Evolutionary conservation across 441 rosid species (phyloP).

Genomic region (Brassica hybrid): DNA sequence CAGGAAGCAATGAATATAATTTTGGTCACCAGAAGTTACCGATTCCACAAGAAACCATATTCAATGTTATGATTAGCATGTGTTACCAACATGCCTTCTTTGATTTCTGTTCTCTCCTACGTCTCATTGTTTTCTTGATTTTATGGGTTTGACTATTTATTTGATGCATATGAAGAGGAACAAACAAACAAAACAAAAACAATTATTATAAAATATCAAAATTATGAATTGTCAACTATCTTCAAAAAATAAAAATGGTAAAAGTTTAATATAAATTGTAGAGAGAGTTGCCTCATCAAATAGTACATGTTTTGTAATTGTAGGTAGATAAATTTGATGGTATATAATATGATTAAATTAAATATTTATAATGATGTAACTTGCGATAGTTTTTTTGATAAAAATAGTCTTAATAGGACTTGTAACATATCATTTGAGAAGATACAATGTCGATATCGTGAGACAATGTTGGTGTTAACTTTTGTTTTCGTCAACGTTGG

Average conservation of each 20-base stretch:
- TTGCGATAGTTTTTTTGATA: background rate
- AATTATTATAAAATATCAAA: background rate
- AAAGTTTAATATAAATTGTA: background rate
- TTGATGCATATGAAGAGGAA: slow-evolving; percentile 6
- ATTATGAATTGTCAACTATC: background rate
- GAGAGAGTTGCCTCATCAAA: background rate
- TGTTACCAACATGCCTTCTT: slow-evolving; percentile 42
- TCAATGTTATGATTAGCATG: slow-evolving; percentile 44
- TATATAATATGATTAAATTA: background rate
- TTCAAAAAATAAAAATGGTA: background rate
- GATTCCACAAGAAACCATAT: slow-evolving; percentile 42
- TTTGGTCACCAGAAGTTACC: slow-evolving; percentile 42
- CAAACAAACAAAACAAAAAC: background rate
- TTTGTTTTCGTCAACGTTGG: slow-evolving; percentile 2
- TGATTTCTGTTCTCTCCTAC: background rate
- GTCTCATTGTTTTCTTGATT: slow-evolving; percentile 3
- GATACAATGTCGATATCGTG: background rate
- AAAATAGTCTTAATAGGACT: background rate
- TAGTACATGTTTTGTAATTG: background rate
- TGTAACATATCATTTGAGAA: background rate
- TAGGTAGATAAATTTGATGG: background rate
- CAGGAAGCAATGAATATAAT: slow-evolving; percentile 46
- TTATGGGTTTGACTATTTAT: slow-evolving; percentile 4
- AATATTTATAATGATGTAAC: background rate
- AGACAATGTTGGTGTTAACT: background rate